Base-by-base conservation (phyloP, 441 rosid species). In the Erodium trifolium region DNA sequence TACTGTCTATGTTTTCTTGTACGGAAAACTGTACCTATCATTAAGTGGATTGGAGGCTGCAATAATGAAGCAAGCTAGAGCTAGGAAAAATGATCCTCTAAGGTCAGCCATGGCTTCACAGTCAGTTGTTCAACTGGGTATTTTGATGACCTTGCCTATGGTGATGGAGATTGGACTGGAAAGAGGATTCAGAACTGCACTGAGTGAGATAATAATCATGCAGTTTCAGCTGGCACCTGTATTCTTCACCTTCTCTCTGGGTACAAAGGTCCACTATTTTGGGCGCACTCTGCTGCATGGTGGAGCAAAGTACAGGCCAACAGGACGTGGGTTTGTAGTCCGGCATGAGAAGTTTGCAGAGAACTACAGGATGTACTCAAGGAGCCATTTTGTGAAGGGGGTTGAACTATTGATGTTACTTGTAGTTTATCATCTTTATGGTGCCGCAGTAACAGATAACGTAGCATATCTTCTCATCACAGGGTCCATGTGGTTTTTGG, bases 201-300 rank as follows among this genome's bases (percentile, higher is more conserved):
- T 91, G 55, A 81, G 91, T 47, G 98, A 93, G 68, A 37, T 93
- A 68, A 78, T 91, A 59, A 86, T 89, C 80, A 93, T 93, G 98
- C 93, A 93, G 81, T 90, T 93, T 69, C 98, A 93, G 85, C 86
- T 91, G 68, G 90, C 91, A 31, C 75, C 97, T 16, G 91, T 93
- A 59, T 93, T 93, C 85, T 93, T 93, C 75, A 93, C 98, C 43
- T 93, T 93, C 82, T 89, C 98, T n/a, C 93, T 93, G 1, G 98
- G 98, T 60, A 93, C 98, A 70, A 91, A 87, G 77, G 84, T 66
- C 13, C 78, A 75, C 23, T 75, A 71, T 73, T 75, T 71, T 75
- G 78, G 78, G 6, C 69, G 75, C n/a, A 76, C 76, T 6, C 13
- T 76, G 39, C 63, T 76, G 18, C 75, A 71, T 19, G 78, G 78